A percentile compares a stretch with the other conserved stretches of the same genome.
Conservation (phyloP, 2,329 filamentous ascomycete genomes). For the Sporothrix protearum region DNA sequence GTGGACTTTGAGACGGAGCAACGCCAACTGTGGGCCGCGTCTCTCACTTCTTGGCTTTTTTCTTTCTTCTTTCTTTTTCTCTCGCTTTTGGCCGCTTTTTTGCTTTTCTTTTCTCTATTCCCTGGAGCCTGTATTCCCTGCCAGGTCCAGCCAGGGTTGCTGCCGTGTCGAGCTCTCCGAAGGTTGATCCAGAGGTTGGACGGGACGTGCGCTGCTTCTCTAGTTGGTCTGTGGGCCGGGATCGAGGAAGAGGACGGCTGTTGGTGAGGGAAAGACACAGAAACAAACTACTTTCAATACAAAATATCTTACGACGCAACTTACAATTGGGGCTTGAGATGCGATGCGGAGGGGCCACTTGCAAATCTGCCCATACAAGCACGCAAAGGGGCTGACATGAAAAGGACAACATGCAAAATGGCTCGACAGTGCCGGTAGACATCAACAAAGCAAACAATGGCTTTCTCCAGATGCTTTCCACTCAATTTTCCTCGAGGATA, state of each 20-base stretch:
- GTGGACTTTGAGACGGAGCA: conserved; percentile 21
- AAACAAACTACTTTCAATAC: background rate
- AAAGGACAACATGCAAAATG: background rate
- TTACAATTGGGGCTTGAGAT: background rate
- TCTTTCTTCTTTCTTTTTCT: conserved; percentile 1
- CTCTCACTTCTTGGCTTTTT: conserved; percentile 20
- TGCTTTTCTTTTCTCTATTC: background rate
- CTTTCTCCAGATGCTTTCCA: background rate
- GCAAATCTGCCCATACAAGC: background rate
- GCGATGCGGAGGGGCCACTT: background rate
- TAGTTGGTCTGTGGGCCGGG: conserved; percentile 14
- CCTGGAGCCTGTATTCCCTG: background rate
- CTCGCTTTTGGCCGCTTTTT: background rate
- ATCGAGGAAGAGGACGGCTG: background rate
- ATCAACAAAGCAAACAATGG: background rate
- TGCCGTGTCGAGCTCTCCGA: conserved; percentile 16
- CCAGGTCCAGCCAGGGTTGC: conserved; percentile 26
- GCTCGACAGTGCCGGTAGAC: background rate
- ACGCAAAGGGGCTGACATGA: background rate
- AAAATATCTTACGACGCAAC: background rate
- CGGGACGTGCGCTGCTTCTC: conserved; percentile 20
- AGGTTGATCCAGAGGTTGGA: conserved; percentile 18
- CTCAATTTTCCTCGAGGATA: background rate
- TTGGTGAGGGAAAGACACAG: background rate
- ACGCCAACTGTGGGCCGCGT: conserved; percentile 23